A percentile compares a stretch with the other conserved stretches of the same genome.
These are phyloP conservation scores for Fragaria iinumae DNA, from an alignment of 306 rosid species.

Conservation along the genomic window DNA sequence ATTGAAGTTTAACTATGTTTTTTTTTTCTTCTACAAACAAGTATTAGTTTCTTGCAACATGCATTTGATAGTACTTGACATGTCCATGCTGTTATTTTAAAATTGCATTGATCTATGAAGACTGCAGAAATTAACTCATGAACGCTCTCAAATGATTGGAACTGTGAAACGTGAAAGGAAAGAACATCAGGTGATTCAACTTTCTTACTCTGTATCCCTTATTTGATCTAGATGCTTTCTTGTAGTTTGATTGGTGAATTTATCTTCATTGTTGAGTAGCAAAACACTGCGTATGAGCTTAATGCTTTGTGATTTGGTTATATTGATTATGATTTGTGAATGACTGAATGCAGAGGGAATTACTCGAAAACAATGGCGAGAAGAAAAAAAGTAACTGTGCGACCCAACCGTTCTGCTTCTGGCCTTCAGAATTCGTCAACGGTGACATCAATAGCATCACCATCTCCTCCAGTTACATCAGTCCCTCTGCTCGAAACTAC, in stretches of 20 bases:
- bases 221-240: constrained; percentile 14
- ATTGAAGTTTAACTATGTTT: not conserved
- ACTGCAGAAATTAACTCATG: constrained; percentile 84
- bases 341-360: too few relatives aligned
- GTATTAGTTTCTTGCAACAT: not conserved
- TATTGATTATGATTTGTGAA: too few relatives aligned
- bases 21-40: too few relatives aligned
- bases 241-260: constrained; percentile 18
- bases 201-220: constrained; percentile 14
- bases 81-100: constrained; percentile 21
- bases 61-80: constrained; percentile 11
- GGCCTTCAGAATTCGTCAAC: too few relatives aligned
- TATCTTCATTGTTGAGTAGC: constrained; percentile 40
- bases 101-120: constrained; percentile 44
- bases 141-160: constrained; percentile 72
- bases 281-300: constrained; percentile 89
- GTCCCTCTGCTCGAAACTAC: too few relatives aligned
- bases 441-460: too few relatives aligned
- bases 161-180: constrained; percentile 90
- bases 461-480: too few relatives aligned
- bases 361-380: too few relatives aligned
- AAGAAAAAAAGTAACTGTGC: too few relatives aligned
- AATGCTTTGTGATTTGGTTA: too few relatives aligned
- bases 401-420: too few relatives aligned
- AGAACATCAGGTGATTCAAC: constrained; percentile 76